Percentiles rank a stretch among this genome's conserved stretches.
These are phyloP conservation scores for Tricholoma hemisulphureum DNA, from an alignment of 768 basidiomycete genomes.

Conservation along the genomic window DNA sequence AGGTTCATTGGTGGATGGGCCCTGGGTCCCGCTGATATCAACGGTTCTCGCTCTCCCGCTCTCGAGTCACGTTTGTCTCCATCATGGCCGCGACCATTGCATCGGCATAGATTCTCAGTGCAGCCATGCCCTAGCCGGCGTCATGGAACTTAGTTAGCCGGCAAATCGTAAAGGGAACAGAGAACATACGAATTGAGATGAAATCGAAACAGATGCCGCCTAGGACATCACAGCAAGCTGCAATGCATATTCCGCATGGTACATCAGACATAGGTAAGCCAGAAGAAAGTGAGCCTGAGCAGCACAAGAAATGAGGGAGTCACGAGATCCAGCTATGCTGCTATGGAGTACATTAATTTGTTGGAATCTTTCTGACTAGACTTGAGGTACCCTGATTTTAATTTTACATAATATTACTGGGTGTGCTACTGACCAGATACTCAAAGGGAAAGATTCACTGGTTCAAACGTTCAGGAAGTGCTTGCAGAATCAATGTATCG, in stretches of 20 bases:
- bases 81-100: constrained; percentile 13
- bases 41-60: constrained; percentile 26
- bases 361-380: too few relatives aligned
- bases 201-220: constrained; percentile 41
- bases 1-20: constrained; percentile 27
- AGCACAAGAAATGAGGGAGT: too few relatives aligned
- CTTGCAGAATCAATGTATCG: too few relatives aligned
- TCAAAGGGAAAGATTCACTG: too few relatives aligned
- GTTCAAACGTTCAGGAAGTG: too few relatives aligned
- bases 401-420: too few relatives aligned
- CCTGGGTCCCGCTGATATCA: constrained; percentile 28
- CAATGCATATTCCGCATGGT: constrained; percentile 26
- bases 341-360: too few relatives aligned
- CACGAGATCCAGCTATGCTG: too few relatives aligned
- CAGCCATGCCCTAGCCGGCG: constrained; percentile 32
- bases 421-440: too few relatives aligned
- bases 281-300: too few relatives aligned
- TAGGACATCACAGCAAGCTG: constrained; percentile 34
- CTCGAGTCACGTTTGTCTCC: constrained; percentile 6
- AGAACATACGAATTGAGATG: constrained; percentile 33
- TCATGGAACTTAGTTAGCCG: background rate
- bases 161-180: background rate
- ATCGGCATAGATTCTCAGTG: constrained; percentile 31
- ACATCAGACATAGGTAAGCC: constrained; percentile 26
- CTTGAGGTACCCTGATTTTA: too few relatives aligned